These are phyloP conservation scores for Mucor piriformis DNA, from an alignment of 371 early-diverging fungal genomes.

Conservation along the genomic window DNA sequence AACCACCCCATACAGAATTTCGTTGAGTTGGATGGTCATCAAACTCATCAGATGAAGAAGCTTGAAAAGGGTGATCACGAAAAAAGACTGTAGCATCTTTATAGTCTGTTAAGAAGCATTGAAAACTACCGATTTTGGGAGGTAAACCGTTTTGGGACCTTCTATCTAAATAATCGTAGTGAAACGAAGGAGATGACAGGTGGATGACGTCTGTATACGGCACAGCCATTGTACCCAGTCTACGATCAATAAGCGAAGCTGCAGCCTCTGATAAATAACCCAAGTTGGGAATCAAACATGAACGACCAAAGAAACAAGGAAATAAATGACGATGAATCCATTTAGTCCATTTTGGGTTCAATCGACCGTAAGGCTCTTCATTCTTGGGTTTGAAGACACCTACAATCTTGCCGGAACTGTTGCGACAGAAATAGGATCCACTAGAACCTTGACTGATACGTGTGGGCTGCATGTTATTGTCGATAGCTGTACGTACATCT, in stretches of 20 bases:
- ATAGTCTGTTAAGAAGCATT: constrained; percentile 82
- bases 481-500: constrained; percentile 74
- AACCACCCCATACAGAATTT: constrained; percentile 41
- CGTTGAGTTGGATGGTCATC: constrained; percentile 2
- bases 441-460: constrained; percentile 81
- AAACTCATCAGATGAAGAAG: constrained; percentile 7
- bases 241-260: constrained; percentile 78
- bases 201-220: constrained; percentile 83
- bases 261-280: constrained; percentile 91
- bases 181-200: constrained; percentile 77
- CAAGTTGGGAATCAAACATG: constrained; percentile 85
- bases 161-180: constrained; percentile 69
- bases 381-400: constrained; percentile 95
- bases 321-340: constrained; percentile 89
- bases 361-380: constrained; percentile 90
- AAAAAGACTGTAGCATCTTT: constrained; percentile 85
- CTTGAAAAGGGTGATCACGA: constrained; percentile 61
- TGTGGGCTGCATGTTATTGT: constrained; percentile 66
- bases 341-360: constrained; percentile 94
- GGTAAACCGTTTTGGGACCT: constrained; percentile 53
- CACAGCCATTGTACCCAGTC: constrained; percentile 78
- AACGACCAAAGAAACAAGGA: constrained; percentile 90
- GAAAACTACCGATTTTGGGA: constrained; percentile 84
- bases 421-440: constrained; percentile 88
- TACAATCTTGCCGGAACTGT: constrained; percentile 72